A percentile compares a stretch with the other conserved stretches of the same genome.
Conservation (phyloP, 2,329 filamentous ascomycete species). For the Sporothrix inflata region DNA sequence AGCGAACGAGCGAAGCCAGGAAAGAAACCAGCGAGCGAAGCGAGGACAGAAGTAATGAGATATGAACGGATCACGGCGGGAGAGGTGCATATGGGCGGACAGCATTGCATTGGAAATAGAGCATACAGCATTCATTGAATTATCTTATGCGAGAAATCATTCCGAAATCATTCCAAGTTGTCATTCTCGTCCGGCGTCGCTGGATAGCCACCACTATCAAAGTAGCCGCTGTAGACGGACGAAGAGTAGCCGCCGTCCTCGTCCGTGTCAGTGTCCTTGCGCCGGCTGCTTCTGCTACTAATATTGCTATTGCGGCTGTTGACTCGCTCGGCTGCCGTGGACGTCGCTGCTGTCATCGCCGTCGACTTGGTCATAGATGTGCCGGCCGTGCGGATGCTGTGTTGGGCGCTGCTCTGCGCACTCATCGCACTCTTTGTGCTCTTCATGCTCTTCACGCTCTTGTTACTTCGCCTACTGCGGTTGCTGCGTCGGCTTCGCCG, state of each 20-base stretch:
- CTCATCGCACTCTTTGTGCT: constrained; percentile 8
- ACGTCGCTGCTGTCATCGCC: background rate
- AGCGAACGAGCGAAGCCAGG: background rate
- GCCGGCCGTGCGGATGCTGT: background rate
- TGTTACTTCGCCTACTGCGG: background rate
- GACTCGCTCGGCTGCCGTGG: background rate
- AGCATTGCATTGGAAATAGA: constrained; percentile 9
- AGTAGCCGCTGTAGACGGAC: constrained; percentile 27
- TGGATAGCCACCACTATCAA: constrained; percentile 10
- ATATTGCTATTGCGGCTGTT: background rate
- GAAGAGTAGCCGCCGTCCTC: constrained; percentile 24
- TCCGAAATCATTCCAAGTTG: background rate
- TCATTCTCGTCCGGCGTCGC: background rate
- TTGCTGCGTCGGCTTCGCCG: constrained; percentile 24
- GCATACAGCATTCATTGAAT: background rate
- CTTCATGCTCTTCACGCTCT: background rate
- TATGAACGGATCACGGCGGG: background rate
- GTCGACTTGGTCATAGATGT: background rate
- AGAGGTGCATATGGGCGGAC: background rate
- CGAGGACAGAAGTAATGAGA: background rate
- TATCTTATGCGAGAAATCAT: too few relatives aligned
- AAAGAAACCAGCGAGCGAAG: too few relatives aligned
- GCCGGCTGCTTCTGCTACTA: constrained; percentile 10
- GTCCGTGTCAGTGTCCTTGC: constrained; percentile 17
- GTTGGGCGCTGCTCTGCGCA: background rate